These are phyloP conservation scores for Fusarium pseudograminearum DNA, from an alignment of 2,329 filamentous ascomycete genomes.

Conservation along the genomic window DNA sequence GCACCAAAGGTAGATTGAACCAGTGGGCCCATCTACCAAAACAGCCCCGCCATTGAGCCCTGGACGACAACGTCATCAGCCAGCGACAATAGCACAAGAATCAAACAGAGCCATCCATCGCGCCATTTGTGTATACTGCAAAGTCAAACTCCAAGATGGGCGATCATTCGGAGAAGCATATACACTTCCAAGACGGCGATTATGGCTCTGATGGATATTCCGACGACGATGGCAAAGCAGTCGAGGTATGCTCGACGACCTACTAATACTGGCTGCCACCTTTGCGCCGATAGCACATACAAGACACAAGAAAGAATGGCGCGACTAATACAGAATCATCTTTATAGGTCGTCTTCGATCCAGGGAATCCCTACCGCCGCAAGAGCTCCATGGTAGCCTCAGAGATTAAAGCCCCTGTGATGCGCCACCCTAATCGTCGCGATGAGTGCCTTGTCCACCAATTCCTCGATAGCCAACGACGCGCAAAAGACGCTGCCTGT, in stretches of 20 bases:
- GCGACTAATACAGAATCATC: constrained; percentile 13
- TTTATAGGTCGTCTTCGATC: constrained; percentile 70
- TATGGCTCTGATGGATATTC: constrained; percentile 60
- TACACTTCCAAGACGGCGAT: constrained; percentile 52
- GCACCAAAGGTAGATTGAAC: background rate
- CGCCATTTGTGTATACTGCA: background rate
- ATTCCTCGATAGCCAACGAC: constrained; percentile 69
- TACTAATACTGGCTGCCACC: background rate
- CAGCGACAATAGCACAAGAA: constrained; percentile 15
- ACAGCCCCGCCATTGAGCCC: constrained; percentile 35
- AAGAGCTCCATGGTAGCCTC: constrained; percentile 73
- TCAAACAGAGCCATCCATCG: background rate
- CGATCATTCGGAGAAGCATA: constrained; percentile 39
- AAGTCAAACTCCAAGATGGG: constrained; percentile 27
- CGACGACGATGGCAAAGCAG: constrained; percentile 60
- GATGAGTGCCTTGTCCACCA: constrained; percentile 75
- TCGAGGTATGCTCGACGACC: constrained; percentile 59
- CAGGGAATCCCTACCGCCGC: constrained; percentile 69
- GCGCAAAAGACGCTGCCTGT: constrained; percentile 47
- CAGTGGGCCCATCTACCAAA: constrained; percentile 24
- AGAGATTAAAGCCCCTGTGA: constrained; percentile 57
- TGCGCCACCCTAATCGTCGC: constrained; percentile 46
- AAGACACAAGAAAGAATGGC: constrained; percentile 4
- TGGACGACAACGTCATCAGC: constrained; percentile 33
- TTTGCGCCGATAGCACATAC: background rate